Base-by-base conservation (phyloP, 441 rosid genomes). In the Brassica hybrid region DNA sequence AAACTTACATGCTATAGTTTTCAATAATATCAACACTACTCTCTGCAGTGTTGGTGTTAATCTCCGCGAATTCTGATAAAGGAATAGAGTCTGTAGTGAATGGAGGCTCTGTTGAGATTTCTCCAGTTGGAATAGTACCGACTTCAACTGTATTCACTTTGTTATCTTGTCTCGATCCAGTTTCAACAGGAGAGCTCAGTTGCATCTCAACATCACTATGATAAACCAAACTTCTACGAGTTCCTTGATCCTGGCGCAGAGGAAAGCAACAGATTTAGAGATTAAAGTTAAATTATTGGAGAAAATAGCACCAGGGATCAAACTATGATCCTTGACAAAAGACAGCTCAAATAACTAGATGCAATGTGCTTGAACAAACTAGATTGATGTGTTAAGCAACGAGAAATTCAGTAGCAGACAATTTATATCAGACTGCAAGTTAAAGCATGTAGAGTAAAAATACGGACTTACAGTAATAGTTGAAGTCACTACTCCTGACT, bases 1-100 rank as follows among this genome's bases (percentile, higher is more conserved):
- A 3, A 79, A 79, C 94, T 87, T 78, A 94, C 99, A 89, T 85
- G 89, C 79, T 86, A 72, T 74, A 78, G 70, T 85, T 89, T 82
- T 91, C 97, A 65, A 68, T 12, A 4, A 43, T 67, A 67, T 77
- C 72, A 84, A 75, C 68, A 78, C 82, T 89, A 77, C 63, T 83
- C 68, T 74, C 85, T 65, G 82, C 67, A 80, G 79, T 79, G 73
- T 77, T 81, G 72, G 76, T 73, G 19, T 70, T 73, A 70, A 70
- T 83, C 72, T 83, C 91, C 36, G 54, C 45, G 7, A 86, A 76
- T 54, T 84, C 80, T 68, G 88, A 83, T 56, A 87, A 79, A 77
- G 89, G 84, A 76, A 79, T 18, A 50, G 82, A 68, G 64, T 85
- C 83, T 34, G 45, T 67, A 76, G 81, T 76, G 75, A 71, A 66